phyloP scores from a whole-genome alignment of 441 rosid genomes.

The Bruguiera hainesii region DNA sequence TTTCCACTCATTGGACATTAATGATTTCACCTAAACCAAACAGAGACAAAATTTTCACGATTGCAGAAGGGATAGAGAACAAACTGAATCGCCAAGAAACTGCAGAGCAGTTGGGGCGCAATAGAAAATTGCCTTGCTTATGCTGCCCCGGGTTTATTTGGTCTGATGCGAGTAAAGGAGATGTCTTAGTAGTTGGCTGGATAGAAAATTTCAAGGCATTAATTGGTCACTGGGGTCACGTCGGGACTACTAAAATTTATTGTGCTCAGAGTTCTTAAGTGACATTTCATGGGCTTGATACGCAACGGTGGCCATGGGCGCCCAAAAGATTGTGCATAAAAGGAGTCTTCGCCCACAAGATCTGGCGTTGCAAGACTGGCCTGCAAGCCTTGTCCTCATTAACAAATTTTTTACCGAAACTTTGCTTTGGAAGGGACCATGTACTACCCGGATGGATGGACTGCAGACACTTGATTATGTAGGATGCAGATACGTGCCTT shows the following conservation, averaged over 20 bases:
- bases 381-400: neutral
- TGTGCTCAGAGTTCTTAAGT: neutral
- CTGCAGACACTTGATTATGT: neutral
- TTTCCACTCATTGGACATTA: too few relatives aligned
- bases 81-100: neutral
- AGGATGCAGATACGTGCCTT: neutral
- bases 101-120: neutral
- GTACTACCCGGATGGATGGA: neutral
- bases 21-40: too few relatives aligned
- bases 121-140: neutral
- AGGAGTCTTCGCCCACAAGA: neutral
- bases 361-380: neutral
- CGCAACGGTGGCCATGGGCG: neutral
- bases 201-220: neutral
- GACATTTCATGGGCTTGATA: slow-evolving; percentile 15
- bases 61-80: neutral
- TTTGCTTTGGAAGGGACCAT: neutral
- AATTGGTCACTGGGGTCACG: slow-evolving; percentile 6
- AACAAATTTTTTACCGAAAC: too few relatives aligned
- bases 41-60: too few relatives aligned
- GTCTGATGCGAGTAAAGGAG: neutral
- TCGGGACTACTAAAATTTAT: slow-evolving; percentile 24
- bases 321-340: neutral
- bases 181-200: slow-evolving; percentile 11
- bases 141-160: neutral